Evolutionary conservation across 2,329 filamentous ascomycete species (phyloP), one percentile per base, ranked within the genome.

Genomic region (Pseudogymnoascus verrucosus): DNA sequence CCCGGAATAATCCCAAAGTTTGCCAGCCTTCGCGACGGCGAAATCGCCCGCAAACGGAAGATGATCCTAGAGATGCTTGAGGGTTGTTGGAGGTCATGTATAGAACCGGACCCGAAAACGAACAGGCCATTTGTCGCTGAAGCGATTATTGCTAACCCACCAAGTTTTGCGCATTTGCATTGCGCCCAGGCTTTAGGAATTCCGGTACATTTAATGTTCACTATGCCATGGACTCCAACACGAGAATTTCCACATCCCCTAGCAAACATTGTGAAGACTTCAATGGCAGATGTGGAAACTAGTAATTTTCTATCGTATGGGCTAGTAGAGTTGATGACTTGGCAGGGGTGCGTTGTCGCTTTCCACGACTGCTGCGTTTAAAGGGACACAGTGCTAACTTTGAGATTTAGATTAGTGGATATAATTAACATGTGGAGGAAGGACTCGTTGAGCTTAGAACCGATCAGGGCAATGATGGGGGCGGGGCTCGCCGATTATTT

Each of bases 401-500:
- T n/a, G n/a, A 39, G 12, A n/a, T 14, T n/a, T 39, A 62, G 63
- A 14, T 21, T 96, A 2, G 91, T 91, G 19, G 92, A 96, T 73
- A 79, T 96, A 11, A 92, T 96, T 74, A 65, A 64, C 57, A 19
- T 42, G 14, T 65, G 61, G 63, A 37, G 61, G 60, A 64, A 57
- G 19, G 10, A n/a, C 23, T 37, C 61, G 28, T 28, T 65, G 5
- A 37, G 60, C 19, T 31, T 65, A 16, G 63, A 63, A 23, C 61
- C 63, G 21, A 37, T 65, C 7, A 44, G 61, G 16, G 23, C 37
- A 14, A 65, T 39, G 19, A 61, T 37, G 23, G 63, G 63, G 21
- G 42, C 61, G 10, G 21, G 28, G n/a, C 39, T 65, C 10, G 63
- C 60, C 19, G 61, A 65, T 31, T 14, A 47, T 44, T 28, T 65